Evolutionary conservation across 257 asterid species (phyloP).

Genomic region (Solanum bukasovii): DNA sequence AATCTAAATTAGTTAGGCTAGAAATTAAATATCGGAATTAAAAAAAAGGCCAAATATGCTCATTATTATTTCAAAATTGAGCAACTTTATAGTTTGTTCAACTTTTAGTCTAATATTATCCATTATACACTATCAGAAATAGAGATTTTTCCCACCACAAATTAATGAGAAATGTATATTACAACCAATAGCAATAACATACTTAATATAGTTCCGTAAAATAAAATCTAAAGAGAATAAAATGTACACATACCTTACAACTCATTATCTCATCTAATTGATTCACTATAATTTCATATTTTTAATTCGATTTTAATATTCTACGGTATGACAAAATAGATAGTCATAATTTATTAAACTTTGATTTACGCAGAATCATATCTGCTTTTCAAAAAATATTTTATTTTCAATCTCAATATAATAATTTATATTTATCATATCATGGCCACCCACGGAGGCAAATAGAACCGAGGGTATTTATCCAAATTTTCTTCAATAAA

Average conservation of each 20-base stretch:
- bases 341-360: neutral
- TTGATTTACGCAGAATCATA: no score
- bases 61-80: neutral
- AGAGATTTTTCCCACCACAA: neutral
- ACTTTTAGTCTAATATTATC: neutral
- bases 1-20: neutral
- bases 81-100: neutral
- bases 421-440: neutral
- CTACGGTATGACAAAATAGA: neutral
- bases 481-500: accelerated
- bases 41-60: neutral
- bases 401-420: no score
- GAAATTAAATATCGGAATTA: neutral
- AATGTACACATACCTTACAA: no score
- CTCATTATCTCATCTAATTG: neutral
- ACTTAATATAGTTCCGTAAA: no score
- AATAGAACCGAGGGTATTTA: neutral
- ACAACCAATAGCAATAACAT: no score
- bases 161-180: neutral
- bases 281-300: neutral
- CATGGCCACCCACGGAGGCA: neutral
- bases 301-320: neutral
- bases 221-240: no score
- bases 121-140: neutral
- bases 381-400: no score